Conservation (phyloP, 371 early-diverging fungal genomes). For the Dinochytrium kinnereticum region DNA sequence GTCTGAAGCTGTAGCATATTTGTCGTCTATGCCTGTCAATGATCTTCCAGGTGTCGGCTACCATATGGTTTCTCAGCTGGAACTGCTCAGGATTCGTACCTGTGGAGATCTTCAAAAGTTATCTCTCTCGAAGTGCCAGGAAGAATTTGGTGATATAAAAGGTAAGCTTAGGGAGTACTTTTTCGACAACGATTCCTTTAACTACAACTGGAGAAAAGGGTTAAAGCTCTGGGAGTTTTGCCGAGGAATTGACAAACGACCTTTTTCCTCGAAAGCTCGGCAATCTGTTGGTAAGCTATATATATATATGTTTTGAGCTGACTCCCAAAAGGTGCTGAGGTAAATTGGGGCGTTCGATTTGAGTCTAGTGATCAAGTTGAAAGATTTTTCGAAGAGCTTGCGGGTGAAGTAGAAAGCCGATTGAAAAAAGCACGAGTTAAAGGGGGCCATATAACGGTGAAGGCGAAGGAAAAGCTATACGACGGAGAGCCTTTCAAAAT, state of each 20-base stretch:
- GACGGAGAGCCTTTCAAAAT: constrained; percentile 53
- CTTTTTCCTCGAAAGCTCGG: constrained; percentile 66
- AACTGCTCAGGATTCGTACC: constrained; percentile 51
- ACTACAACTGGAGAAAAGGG: too few relatives aligned
- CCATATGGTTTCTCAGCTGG: constrained; percentile 44
- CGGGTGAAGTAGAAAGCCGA: constrained; percentile 42
- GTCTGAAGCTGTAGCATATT: constrained; percentile 34
- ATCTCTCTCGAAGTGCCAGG: constrained; percentile 55
- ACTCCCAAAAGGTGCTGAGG: constrained; percentile 55
- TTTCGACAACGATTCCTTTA: constrained; percentile 1
- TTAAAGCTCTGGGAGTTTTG: constrained; percentile 25
- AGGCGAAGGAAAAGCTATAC: constrained; percentile 45
- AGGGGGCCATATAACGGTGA: constrained; percentile 44
- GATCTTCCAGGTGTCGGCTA: constrained; percentile 59
- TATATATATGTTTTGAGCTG: neutral
- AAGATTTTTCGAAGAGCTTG: constrained; percentile 49
- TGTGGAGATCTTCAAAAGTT: constrained; percentile 55
- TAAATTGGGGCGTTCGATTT: constrained; percentile 86
- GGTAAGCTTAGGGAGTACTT: constrained; percentile 69
- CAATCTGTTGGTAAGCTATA: constrained; percentile 64
- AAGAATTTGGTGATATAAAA: constrained; percentile 71
- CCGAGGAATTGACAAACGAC: constrained; percentile 79
- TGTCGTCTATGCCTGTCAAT: constrained; percentile 32
- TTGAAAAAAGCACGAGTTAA: constrained; percentile 25
- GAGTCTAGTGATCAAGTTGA: constrained; percentile 67